Percentiles rank a stretch among this genome's conserved stretches.
Conservation (phyloP, 371 early-diverging fungal species). For the Saksenaea vasiformis region DNA sequence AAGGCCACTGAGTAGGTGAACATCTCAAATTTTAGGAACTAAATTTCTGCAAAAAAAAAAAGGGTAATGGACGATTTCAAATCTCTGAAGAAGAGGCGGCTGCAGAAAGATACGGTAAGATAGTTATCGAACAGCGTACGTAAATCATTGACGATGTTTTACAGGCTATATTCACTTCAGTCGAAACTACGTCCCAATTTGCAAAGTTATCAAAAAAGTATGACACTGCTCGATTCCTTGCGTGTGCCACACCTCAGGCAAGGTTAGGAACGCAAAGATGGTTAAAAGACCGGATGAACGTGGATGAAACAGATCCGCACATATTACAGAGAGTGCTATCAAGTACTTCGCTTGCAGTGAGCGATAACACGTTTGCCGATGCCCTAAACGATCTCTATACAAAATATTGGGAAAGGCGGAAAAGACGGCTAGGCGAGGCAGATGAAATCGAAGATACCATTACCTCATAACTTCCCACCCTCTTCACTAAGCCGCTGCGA, state of each 20-base stretch:
- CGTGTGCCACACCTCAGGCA: constrained; percentile 9
- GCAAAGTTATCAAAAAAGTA: background rate
- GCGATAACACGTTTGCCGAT: background rate
- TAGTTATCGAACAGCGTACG: background rate
- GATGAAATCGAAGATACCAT: background rate
- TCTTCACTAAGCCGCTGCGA: background rate
- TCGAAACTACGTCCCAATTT: background rate
- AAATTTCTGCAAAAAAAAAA: background rate
- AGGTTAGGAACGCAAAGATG: constrained; percentile 8
- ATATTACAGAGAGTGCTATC: constrained; percentile 1
- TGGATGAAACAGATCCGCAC: constrained; percentile 2
- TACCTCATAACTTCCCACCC: background rate
- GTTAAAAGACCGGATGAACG: constrained; percentile 5
- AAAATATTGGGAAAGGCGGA: background rate
- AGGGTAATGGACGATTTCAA: constrained; percentile 6
- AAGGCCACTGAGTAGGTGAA: background rate
- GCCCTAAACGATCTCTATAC: background rate
- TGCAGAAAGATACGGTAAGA: constrained; percentile 8
- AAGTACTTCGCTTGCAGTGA: constrained; percentile 1
- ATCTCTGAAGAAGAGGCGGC: background rate
- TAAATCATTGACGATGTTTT: background rate
- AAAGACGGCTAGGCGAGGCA: background rate
- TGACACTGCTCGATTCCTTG: background rate
- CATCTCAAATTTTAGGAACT: background rate
- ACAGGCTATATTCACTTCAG: background rate